These are phyloP conservation scores for Eimeria necatrix DNA, from an alignment of 169 alveolate genomes.

Conservation along the genomic window DNA sequence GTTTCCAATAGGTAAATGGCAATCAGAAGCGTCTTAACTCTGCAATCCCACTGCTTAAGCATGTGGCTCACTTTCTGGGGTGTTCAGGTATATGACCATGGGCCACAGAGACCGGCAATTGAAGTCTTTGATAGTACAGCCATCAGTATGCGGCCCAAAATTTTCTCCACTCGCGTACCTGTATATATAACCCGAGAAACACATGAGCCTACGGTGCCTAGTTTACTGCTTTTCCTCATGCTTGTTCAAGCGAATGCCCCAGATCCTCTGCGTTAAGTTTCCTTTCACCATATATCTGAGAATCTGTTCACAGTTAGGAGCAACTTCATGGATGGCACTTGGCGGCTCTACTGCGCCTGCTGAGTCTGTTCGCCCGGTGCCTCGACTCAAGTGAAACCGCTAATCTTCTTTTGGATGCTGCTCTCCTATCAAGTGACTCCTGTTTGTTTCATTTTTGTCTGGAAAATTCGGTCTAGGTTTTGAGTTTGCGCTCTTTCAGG, in stretches of 20 bases:
- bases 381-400: neutral
- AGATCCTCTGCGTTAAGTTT: too few species aligned
- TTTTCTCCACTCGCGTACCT: constrained; percentile 87
- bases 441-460: too few species aligned
- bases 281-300: too few species aligned
- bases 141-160: constrained; percentile 88
- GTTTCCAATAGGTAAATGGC: too few species aligned
- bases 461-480: neutral
- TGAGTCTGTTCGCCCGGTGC: too few species aligned
- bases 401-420: neutral
- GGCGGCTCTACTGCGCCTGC: too few species aligned
- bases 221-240: neutral
- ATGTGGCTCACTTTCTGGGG: constrained; percentile 56
- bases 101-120: constrained; percentile 86
- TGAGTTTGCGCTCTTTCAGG: neutral
- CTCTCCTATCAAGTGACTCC: neutral
- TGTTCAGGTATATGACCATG: constrained; percentile 82
- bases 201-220: too few species aligned
- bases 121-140: constrained; percentile 84
- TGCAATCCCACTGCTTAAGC: neutral
- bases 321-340: too few species aligned
- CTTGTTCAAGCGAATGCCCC: neutral
- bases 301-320: too few species aligned
- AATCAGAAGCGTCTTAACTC: too few species aligned
- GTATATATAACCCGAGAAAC: neutral